Evolutionary conservation across 306 rosid species (phyloP).

Genomic region (Dryas octopetala): DNA sequence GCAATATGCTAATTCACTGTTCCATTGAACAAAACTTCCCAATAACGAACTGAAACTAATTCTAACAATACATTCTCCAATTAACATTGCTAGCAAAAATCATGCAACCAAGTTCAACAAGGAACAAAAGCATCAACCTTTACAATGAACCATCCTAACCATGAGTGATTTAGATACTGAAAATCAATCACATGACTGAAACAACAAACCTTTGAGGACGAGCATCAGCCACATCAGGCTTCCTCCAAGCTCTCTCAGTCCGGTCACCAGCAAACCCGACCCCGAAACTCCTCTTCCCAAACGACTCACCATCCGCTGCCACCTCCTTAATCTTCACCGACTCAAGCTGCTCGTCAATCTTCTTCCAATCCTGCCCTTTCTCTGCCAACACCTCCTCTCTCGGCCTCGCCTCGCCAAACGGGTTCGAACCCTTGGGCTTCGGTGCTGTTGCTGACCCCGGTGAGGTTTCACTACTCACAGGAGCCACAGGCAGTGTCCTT

Average conservation of each 20-base stretch:
- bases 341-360: conserved; percentile 83
- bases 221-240: conserved; percentile 45
- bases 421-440: conserved; percentile 64
- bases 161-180: not conserved
- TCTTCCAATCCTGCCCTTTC: conserved; percentile 91
- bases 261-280: conserved; percentile 39
- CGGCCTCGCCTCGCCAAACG: conserved; percentile 87
- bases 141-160: not conserved
- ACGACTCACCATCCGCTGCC: conserved; percentile 32
- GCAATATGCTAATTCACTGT: not conserved
- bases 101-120: not conserved
- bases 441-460: conserved; percentile 38
- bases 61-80: conserved; percentile 10
- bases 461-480: conserved; percentile 37
- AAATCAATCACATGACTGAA: conserved; percentile 4
- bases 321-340: conserved; percentile 60
- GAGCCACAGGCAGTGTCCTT: conserved; percentile 43
- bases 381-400: conserved; percentile 94
- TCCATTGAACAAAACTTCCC: conserved; percentile 1
- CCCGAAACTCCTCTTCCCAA: conserved; percentile 63
- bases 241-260: conserved; percentile 76
- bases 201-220: conserved; percentile 59
- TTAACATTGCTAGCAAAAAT: not conserved
- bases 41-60: not conserved
- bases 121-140: conserved; percentile 13